Base-by-base conservation (phyloP, 148 eudicot species). In the Fagopyrum esculentum region DNA sequence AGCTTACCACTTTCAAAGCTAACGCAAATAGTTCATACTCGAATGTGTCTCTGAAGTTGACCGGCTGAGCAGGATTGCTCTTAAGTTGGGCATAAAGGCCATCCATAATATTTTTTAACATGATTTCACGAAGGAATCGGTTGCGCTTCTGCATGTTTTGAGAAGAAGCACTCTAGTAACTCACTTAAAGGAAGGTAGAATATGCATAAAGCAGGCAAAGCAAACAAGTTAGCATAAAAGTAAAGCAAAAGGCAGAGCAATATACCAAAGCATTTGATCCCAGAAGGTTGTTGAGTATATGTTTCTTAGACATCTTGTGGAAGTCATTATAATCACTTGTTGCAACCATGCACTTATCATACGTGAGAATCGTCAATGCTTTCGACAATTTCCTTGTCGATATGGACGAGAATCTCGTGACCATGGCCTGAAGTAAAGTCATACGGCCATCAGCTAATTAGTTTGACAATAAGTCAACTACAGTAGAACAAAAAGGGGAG, bases 261-360 rank as follows among this genome's bases (percentile, higher is more conserved):
- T 66, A 72, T 81, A 94, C 98, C 97, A 82, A 97, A 74, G 98
- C 98, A 83, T 79, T 85, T 56, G 97, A 76, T 47, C 98, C 96
- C 75, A 94, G 84, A 40, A 88, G 80, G 75, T 82, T 75, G 16
- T 87, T 77, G 69, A 94, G 81, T 72, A 90, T 63, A 68, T 86
- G 77, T 66, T 78, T 77, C 80, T 94, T 94, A 2, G 78, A 85
- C 12, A 84, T 83, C 83, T 90, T 92, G 79, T 95, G 91, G 78
- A 88, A 89, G 3, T 91, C 98, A 66, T 86, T 82, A 59, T 88
- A 94, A 85, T 95, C 98, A 80, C 97, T 90, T 64, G 81, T 89
- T 44, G 98, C 98, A 74, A 92, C 93, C 86, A 95, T 87, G 79
- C 82, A 81, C 78, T 95, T 95, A 73, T 92, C 89, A 75, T 72